Evolutionary conservation across 768 basidiomycete genomes (phyloP).

Genomic region (Pleurotus djamor): DNA sequence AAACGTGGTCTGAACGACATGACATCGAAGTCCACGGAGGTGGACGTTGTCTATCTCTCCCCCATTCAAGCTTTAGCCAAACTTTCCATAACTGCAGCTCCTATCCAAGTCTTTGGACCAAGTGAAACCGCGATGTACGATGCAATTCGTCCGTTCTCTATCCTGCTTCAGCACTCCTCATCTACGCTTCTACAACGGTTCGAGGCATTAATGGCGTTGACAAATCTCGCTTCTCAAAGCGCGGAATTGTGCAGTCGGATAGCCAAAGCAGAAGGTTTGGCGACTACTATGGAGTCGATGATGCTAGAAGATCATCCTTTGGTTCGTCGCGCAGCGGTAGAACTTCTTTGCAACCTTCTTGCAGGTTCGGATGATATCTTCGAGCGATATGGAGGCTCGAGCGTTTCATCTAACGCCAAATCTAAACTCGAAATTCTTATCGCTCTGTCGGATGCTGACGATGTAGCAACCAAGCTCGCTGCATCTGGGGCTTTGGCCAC

Average conservation of each 20-base stretch:
- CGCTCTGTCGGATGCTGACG: conserved; percentile 85
- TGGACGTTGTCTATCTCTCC: conserved; percentile 47
- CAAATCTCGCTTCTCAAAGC: conserved; percentile 85
- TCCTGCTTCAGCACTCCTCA: conserved; percentile 66
- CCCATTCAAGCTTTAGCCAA: conserved; percentile 91
- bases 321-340: conserved; percentile 83
- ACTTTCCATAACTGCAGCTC: conserved; percentile 89
- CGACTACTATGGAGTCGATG: conserved; percentile 67
- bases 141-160: conserved; percentile 77
- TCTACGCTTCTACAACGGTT: conserved; percentile 82
- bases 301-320: conserved; percentile 82
- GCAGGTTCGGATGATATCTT: conserved; percentile 76
- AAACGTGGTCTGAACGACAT: conserved; percentile 39
- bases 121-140: conserved; percentile 75
- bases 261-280: conserved; percentile 54
- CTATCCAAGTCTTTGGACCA: conserved; percentile 89
- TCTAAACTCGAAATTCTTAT: conserved; percentile 80
- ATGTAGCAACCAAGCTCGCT: conserved; percentile 82
- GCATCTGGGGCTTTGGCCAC: conserved; percentile 89
- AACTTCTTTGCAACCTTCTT: conserved; percentile 91
- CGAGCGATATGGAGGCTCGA: conserved; percentile 60
- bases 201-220: conserved; percentile 94
- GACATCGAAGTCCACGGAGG: conserved; percentile 18
- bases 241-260: conserved; percentile 66
- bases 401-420: conserved; percentile 34